Conservation (phyloP, 495 filamentous ascomycete genomes). For the Mytilinidion resinicola region DNA sequence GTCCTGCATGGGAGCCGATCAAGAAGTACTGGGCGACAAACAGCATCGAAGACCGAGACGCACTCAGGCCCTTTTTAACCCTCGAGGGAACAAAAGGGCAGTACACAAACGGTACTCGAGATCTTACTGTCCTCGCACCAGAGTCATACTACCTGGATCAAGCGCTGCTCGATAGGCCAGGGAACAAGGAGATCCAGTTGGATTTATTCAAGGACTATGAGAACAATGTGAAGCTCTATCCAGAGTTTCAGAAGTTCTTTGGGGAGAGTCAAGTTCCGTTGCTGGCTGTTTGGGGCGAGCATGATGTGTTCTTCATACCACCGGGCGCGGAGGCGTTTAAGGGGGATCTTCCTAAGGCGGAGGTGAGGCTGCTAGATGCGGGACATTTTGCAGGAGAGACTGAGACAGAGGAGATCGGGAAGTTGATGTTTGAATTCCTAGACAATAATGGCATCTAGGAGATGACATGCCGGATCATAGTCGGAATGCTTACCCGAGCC, state of each 20-base stretch:
- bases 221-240: conserved; percentile 50
- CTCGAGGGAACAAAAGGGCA: conserved; percentile 48
- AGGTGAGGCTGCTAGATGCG: conserved; percentile 50
- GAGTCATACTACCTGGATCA: conserved; percentile 49
- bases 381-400: conserved; percentile 61
- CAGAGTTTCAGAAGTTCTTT: conserved; percentile 55
- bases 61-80: conserved; percentile 40
- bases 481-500: too few relatives aligned
- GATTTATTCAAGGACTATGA: conserved; percentile 54
- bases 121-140: conserved; percentile 40
- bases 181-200: conserved; percentile 50
- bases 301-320: conserved; percentile 52
- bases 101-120: conserved; percentile 45
- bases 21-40: conserved; percentile 45
- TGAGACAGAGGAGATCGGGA: conserved; percentile 45
- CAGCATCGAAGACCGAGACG: conserved; percentile 35
- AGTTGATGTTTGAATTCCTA: conserved; percentile 34
- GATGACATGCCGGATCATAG: neutral
- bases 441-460: conserved; percentile 14
- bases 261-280: conserved; percentile 48
- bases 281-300: conserved; percentile 57
- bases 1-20: conserved; percentile 50
- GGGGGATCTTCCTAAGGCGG: conserved; percentile 47
- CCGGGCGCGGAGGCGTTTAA: conserved; percentile 56
- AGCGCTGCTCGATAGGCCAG: conserved; percentile 44